Evolutionary conservation across 257 asterid species (phyloP), one percentile per base, ranked within the genome.

Genomic region (Orobanche coerulescens): DNA sequence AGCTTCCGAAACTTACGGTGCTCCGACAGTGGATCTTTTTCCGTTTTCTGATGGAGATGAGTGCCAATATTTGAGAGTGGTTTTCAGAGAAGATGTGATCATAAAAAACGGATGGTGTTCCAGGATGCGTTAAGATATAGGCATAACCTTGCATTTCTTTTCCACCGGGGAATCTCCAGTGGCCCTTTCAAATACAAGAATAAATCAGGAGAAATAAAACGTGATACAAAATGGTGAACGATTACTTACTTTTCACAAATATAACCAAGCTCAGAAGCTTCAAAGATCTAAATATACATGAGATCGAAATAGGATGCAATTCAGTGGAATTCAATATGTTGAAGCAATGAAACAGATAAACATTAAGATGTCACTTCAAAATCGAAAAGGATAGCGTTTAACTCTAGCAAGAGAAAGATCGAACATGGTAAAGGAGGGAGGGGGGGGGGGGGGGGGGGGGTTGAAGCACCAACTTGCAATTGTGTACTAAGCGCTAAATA

Each of bases 121-220:
- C 97, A 13, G 90, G 89, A 76, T 93, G 97, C 67, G 97, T 86
- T 61, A 92, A 66, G 70, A 88, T 82, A 70, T 92, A 92, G 47
- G 95, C 95, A 72, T 92, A 92, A 48, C 98, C 98, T 81, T 86
- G 95, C 94, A 86, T 84, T 77, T 92, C 98, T 75, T 86, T 92
- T 61, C 98, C 97, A 50, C 87, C 94, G 37, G 98, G 98, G 83
- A 93, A 93, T 82, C 98, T 89, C 98, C 98, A 93, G 71, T 93
- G 98, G 65, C 98, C 98, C 98, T 92, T 76, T 22, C 44, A 16
- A 77, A 53, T 75, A 42, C 24, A 62, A 49, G 62, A 70, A 48
- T 33, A 47, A 16, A 49, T 58, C 47, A 67, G 55, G 53, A 47
- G 14, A 64, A 40, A 12, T 13, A 44, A 36, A n/a, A 43, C 24